Percentiles rank a stretch among this genome's conserved stretches.
These are phyloP conservation scores for Eucalyptus fibrosa DNA, from an alignment of 345 rosid genomes.

Conservation along the genomic window DNA sequence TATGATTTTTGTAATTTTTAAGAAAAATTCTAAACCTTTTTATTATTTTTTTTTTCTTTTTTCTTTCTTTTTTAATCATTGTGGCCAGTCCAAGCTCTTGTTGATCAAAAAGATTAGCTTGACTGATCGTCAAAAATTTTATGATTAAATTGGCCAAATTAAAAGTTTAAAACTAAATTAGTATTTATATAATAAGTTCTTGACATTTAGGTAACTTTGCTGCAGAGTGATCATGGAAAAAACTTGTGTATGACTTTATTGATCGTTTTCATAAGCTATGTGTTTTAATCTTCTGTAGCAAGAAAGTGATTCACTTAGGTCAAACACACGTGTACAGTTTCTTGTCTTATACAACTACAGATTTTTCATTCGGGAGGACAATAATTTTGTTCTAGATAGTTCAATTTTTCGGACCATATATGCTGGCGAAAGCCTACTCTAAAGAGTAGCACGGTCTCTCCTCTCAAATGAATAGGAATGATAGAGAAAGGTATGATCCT, in stretches of 20 bases:
- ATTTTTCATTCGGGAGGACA: not conserved
- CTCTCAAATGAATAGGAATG: not conserved
- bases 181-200: fast-evolving
- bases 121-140: fast-evolving
- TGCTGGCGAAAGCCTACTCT: not conserved
- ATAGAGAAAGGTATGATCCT: not conserved
- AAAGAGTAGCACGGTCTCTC: not conserved
- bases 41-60: not conserved
- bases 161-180: fast-evolving
- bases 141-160: not conserved
- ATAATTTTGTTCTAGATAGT: not conserved
- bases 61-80: not conserved
- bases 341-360: not conserved
- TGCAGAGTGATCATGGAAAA: not conserved
- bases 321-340: not conserved
- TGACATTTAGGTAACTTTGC: not conserved
- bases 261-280: not conserved
- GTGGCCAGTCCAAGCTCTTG: not conserved
- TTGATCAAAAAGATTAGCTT: not conserved
- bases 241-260: not conserved
- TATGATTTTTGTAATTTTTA: not conserved
- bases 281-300: not conserved
- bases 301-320: not conserved
- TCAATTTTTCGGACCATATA: not conserved
- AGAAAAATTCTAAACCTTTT: not conserved